A percentile compares a stretch with the other conserved stretches of the same genome.
phyloP scores from a whole-genome alignment of 2,329 filamentous ascomycete species.

The Malbranchea cinnamomea region DNA sequence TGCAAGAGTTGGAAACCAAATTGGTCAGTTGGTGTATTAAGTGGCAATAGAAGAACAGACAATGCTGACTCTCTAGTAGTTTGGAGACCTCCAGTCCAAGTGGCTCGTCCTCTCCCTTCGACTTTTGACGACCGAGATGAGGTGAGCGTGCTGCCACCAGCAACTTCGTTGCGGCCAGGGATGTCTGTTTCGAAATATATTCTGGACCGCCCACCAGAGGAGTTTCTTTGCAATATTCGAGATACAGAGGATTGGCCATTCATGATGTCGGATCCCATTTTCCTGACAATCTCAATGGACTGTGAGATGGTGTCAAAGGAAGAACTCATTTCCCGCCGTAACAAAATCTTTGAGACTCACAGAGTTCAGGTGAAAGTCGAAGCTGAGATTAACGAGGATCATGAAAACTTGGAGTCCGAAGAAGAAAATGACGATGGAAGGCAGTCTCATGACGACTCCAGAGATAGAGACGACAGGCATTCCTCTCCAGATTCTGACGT shows the following conservation, averaged over 20 bases:
- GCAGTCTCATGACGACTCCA: slow-evolving; percentile 2
- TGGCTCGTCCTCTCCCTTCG: slow-evolving; percentile 15
- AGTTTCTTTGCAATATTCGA: slow-evolving; percentile 32
- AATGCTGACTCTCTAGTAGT: slow-evolving; percentile 11
- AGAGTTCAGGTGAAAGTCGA: slow-evolving; percentile 12
- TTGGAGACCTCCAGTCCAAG: slow-evolving; percentile 12
- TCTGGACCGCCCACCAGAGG: slow-evolving; percentile 26
- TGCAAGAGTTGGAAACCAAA: slow-evolving; percentile 5
- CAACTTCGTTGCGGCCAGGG: slow-evolving; percentile 16
- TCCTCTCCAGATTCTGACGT: no score
- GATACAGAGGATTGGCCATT: slow-evolving; percentile 36
- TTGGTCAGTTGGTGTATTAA: slow-evolving; percentile 8
- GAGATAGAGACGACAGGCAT: background rate
- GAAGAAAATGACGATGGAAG: slow-evolving; percentile 2
- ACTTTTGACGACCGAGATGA: slow-evolving; percentile 15
- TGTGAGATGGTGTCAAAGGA: slow-evolving; percentile 28
- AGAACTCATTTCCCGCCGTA: slow-evolving; percentile 27
- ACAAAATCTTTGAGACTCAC: slow-evolving; percentile 14
- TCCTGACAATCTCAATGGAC: slow-evolving; percentile 30
- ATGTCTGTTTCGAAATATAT: slow-evolving; percentile 38
- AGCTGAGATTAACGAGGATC: slow-evolving; percentile 1
- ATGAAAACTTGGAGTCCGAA: slow-evolving; percentile 1
- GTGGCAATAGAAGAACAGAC: slow-evolving; percentile 2
- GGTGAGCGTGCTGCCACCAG: slow-evolving; percentile 12
- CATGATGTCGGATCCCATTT: slow-evolving; percentile 36